These are phyloP conservation scores for Pseudopediastrum boryanum DNA, from an alignment of 139 green algal genomes.

Conservation along the genomic window DNA sequence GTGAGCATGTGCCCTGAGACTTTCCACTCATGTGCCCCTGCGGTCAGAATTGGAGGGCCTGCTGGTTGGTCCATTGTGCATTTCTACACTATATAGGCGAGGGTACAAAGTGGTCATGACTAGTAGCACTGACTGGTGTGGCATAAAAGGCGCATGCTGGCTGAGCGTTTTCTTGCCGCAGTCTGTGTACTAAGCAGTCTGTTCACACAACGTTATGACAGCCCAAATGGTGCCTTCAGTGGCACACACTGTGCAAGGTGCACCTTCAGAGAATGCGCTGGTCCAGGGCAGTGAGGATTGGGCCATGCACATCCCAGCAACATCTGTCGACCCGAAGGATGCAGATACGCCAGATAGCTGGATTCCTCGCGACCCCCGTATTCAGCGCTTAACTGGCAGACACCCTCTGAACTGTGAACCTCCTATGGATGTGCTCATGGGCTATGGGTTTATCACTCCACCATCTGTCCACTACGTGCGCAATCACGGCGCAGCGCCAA, in stretches of 20 bases:
- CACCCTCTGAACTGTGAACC: conserved; percentile 98
- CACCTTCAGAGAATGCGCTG: conserved; percentile 11
- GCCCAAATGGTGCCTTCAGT: not conserved
- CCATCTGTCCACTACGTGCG: conserved; percentile 79
- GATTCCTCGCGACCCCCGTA: conserved; percentile 82
- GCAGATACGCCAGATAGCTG: conserved; percentile 80
- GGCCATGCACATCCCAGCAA: conserved; percentile 31
- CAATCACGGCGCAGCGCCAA: conserved; percentile 93
- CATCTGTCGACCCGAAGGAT: conserved; percentile 67
- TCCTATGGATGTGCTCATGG: conserved; percentile 77
- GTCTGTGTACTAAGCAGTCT: not conserved
- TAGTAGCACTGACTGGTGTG: too few species aligned
- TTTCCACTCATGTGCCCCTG: too few species aligned
- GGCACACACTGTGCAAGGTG: conserved; percentile 8
- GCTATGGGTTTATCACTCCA: conserved; percentile 84
- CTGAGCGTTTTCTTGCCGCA: not conserved
- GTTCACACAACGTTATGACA: not conserved
- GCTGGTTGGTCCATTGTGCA: too few species aligned
- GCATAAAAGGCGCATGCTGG: too few species aligned
- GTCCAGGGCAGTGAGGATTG: conserved; percentile 16
- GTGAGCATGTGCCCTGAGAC: too few species aligned
- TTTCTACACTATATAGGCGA: too few species aligned
- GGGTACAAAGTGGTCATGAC: too few species aligned
- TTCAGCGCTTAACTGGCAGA: conserved; percentile 90
- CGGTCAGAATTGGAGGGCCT: too few species aligned